Evolutionary conservation across 2,329 filamentous ascomycete species (phyloP), one percentile per base, ranked within the genome.

Genomic region (Aspergillus floridensis): DNA sequence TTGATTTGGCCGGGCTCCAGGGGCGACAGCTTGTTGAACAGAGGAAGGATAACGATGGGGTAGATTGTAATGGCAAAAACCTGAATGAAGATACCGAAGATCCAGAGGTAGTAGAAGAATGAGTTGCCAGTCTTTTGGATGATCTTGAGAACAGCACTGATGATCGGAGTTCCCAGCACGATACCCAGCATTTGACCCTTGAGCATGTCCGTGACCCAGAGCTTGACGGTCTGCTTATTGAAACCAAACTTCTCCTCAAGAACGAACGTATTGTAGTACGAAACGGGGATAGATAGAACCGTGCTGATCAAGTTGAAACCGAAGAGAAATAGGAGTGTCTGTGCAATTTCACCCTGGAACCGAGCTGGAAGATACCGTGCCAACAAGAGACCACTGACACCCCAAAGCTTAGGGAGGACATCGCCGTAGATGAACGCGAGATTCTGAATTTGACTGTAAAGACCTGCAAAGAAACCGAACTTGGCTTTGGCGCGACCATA

Each of bases 71-170:
- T 96, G 79, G 91, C 93, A 75, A 95, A 93, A 63, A 98, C 84
- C 79, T 98, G 95, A 46, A 99, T 86, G 59, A 86, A 88, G 61
- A 96, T 87, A 67, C 90, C 89, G 72, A 99, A 98, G 60, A 95
- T 79, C 93, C 93, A 99, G 59, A 99, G 86, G 76, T 97, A 99
- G 81, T 96, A 96, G 83, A 98, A 97, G 84, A 99, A 99, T 73
- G 88, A 86, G 73, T 89, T 91, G 65, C 95, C 95, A 12, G 96
- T 97, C 80, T 90, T 91, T 78, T 96, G 89, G 70, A 99, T 89
- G 73, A 99, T 99, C 75, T 90, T 86, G 71, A 98, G 85, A 82
- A 99, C 96, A 47, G 88, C 95, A 66, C 91, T 90, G 63, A 97
- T 89, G 67, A 99, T 89, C 0, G 96, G 95, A 54, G 92, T 88